phyloP scores from a whole-genome alignment of 2,329 filamentous ascomycete species.

The Podosphaera xanthii region DNA sequence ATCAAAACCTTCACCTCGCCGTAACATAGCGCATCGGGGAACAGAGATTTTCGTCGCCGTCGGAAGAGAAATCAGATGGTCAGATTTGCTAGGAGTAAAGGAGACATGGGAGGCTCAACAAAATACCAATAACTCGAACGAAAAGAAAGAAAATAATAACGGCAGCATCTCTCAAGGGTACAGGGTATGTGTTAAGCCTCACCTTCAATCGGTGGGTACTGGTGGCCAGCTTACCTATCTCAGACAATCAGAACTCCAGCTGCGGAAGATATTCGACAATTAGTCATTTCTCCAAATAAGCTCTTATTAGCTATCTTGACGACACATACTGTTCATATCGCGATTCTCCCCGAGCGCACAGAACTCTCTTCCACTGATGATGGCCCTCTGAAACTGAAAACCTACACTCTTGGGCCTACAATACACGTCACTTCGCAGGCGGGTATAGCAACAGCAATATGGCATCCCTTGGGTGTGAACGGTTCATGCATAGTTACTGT shows the following conservation, averaged over 20 bases:
- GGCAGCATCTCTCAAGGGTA: conserved; percentile 20
- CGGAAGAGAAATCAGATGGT: conserved; percentile 81
- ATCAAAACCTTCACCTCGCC: conserved; percentile 25
- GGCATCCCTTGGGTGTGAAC: conserved; percentile 77
- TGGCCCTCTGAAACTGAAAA: conserved; percentile 53
- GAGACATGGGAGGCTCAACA: conserved; percentile 27
- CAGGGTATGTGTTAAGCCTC: conserved; percentile 20
- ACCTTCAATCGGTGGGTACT: not conserved
- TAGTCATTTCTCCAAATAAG: conserved; percentile 61
- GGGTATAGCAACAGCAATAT: conserved; percentile 58
- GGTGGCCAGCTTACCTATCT: not conserved
- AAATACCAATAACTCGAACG: conserved; percentile 6
- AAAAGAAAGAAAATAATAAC: conserved; percentile 6
- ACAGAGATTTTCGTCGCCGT: conserved; percentile 77
- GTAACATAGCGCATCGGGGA: conserved; percentile 57
- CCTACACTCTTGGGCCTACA: conserved; percentile 78
- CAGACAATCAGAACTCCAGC: conserved; percentile 58
- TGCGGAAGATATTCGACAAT: conserved; percentile 62
- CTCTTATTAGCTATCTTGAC: conserved; percentile 72
- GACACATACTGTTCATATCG: conserved; percentile 68
- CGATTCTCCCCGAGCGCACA: conserved; percentile 59
- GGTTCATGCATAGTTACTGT: conserved; percentile 70
- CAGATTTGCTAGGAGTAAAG: conserved; percentile 61
- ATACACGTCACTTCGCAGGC: conserved; percentile 75
- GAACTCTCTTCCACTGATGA: conserved; percentile 49